Base-by-base conservation (phyloP, 768 basidiomycete species). In the Nevesoporus exiguus region DNA sequence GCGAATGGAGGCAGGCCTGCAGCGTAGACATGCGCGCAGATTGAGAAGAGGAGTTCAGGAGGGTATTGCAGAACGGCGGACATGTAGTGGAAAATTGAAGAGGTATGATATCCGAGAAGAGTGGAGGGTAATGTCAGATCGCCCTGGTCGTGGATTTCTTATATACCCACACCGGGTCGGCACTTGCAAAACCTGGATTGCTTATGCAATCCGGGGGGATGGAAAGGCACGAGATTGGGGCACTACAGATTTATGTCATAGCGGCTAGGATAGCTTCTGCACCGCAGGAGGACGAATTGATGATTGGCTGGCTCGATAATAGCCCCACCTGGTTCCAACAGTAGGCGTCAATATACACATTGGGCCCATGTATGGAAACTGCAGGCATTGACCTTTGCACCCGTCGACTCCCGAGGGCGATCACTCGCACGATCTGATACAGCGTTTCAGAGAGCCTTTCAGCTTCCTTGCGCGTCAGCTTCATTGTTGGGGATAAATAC, bases 21-120 rank as follows among this genome's bases (percentile, higher is more conserved):
- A 7, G 80, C 77, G 63, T 84, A 90, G 33, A 93, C 74, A 51
- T 87, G 78, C 0, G 85, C 81, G 60, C 88, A 92, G 55, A 94
- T 85, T 29, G 82, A 73, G 54, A 81, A 81, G 51, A 90, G 78
- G 15, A 93, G 70, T 63, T 93, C 90, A 8, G 84, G 76, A 7
- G 90, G 90, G 67, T 80, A 90, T 56, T 79, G 76, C 34, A 64
- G 51, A 39, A 74, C 67, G 43, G 64, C 52, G 37, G 66, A 61
- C 66, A 66, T 65, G 29, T 21, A 17, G 2, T 13, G 3, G 19
- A 3, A 21, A 19, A 29, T 3, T 5, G n/a, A 21, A 27, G 14
- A 27, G 27, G 27, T 27, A 24, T 10, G 14, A 33, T 24, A 21
- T 29, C 25, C 27, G 22, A 17, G n/a, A n/a, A n/a, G n/a, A 27